Evolutionary conservation across 2,329 filamentous ascomycete genomes (phyloP), one percentile per base, ranked within the genome.

Genomic region (Ophiostoma populinum): DNA sequence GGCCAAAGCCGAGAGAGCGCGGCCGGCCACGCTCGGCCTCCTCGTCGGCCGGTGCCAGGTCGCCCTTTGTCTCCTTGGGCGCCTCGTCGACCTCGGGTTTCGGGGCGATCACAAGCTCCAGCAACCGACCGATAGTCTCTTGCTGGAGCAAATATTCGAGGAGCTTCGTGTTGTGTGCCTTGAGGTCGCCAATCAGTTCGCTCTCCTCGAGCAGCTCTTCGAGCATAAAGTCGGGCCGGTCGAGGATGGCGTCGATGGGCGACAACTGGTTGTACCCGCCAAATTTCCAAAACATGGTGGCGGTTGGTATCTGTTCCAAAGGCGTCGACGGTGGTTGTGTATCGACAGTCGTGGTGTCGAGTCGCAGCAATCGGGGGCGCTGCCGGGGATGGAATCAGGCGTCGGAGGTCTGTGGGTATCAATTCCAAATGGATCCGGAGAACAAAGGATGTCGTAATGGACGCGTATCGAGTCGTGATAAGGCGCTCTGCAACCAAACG

Each of bases 221-320:
- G 45, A 95, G 77, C 35, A 81, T 85, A 54, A 94, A 86, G 59
- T 93, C 81, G 48, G 92, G 75, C 59, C 93, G 93, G 55, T 98
- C 90, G 55, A 98, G 83, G 51, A 98, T 81, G 47, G 78, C 85
- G 59, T 95, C 90, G 58, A 98, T 83, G 53, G 86, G 80, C 50
- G 87, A 94, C 60, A 93, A 80, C 68, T 83, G 92, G 67, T 86
- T 82, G 69, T 95, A 95, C 53, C 85, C 85, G 69, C 90, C 87
- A 69, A 95, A 98, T 62, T 87, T 80, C 90, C 90, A 98, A 62
- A 98, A 98, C 90, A 98, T 98, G 65, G 58, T 87, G 75, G 52
- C 54, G 6, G n/a, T n/a, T n/a, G n/a, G n/a, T n/a, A n/a, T n/a
- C n/a, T n/a, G n/a, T n/a, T n/a, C n/a, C n/a, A n/a, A n/a, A n/a